These are phyloP conservation scores for Elongisporangium anandrum DNA, from an alignment of 352 stramenopile species.

Conservation along the genomic window DNA sequence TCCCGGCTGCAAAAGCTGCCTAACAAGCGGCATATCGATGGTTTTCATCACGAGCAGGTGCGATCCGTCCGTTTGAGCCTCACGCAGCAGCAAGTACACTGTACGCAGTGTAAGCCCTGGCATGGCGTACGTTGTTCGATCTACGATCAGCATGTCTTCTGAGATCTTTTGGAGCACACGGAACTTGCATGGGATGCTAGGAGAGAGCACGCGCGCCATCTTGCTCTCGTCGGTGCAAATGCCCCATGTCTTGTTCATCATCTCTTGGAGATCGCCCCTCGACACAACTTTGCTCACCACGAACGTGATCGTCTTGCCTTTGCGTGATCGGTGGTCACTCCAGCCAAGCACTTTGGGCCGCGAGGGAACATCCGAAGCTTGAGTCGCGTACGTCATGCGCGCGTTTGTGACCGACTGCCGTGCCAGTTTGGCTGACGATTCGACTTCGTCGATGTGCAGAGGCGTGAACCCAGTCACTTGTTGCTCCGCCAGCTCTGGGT, in stretches of 20 bases:
- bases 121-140: conserved; percentile 13
- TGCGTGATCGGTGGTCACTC: conserved; percentile 34
- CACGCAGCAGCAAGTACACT: conserved; percentile 38
- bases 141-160: conserved; percentile 21
- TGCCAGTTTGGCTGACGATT: conserved; percentile 18
- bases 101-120: conserved; percentile 28
- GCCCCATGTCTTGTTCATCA: conserved; percentile 21
- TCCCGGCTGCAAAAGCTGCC: conserved; percentile 28
- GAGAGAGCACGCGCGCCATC: conserved; percentile 15
- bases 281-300: conserved; percentile 1
- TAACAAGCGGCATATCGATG: conserved; percentile 43
- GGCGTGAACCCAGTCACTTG: conserved; percentile 26
- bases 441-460: conserved; percentile 28
- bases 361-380: conserved; percentile 15
- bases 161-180: conserved; percentile 18
- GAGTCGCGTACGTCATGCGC: conserved; percentile 22
- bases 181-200: conserved; percentile 14
- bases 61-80: conserved; percentile 14
- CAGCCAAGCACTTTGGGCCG: conserved; percentile 42
- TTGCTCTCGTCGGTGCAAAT: conserved; percentile 15
- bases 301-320: conserved; percentile 44
- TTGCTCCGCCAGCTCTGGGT: conserved; percentile 1
- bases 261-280: conserved; percentile 1
- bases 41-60: conserved; percentile 57
- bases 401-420: conserved; percentile 29